phyloP scores from a whole-genome alignment of 169 alveolate genomes.

The Eimeria sp. region DNA sequence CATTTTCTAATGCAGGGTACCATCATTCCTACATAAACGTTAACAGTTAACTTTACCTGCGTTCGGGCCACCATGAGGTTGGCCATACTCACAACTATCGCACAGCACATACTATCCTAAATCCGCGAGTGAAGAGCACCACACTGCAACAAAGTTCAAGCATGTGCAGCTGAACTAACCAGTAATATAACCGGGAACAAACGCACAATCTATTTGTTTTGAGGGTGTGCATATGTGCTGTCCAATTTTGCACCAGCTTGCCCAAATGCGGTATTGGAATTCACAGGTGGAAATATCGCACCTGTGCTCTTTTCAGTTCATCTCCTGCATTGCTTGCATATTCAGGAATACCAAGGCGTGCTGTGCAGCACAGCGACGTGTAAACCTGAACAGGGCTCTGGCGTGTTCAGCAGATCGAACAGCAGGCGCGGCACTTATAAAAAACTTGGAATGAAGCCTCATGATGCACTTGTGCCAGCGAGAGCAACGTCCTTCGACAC shows the following conservation, averaged over 20 bases:
- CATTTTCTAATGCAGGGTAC: too few relatives aligned
- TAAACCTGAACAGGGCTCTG: background rate
- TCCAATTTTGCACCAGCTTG: background rate
- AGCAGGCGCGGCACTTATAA: too few relatives aligned
- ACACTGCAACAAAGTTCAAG: background rate
- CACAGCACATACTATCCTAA: background rate
- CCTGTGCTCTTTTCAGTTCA: background rate
- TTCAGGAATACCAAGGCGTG: background rate
- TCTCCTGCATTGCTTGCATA: background rate
- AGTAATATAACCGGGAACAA: background rate
- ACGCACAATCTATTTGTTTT: background rate
- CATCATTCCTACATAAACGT: background rate
- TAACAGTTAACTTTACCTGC: background rate
- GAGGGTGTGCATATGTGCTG: background rate
- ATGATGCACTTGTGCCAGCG: background rate
- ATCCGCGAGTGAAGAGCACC: background rate
- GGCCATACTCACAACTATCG: background rate
- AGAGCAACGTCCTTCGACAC: background rate
- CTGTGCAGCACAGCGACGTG: background rate
- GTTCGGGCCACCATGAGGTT: background rate
- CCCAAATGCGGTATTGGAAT: background rate
- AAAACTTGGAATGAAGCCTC: background rate
- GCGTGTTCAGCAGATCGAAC: background rate
- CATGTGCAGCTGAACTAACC: background rate
- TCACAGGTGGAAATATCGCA: background rate